Base-by-base conservation (phyloP, 2,329 filamentous ascomycete species). In the Paracoccidioides lutzii region DNA sequence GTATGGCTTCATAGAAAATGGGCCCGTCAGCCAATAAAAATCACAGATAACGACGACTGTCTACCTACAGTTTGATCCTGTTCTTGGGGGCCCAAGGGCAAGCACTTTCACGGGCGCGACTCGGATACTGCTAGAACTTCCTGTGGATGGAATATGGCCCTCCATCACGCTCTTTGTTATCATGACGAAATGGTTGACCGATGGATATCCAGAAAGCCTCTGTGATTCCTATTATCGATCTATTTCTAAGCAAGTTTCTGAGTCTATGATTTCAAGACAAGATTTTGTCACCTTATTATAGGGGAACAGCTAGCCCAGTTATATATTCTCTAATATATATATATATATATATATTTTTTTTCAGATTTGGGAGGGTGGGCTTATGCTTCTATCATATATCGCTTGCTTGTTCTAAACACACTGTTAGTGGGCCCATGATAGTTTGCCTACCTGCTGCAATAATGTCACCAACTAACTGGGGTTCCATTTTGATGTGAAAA, bases 1-100 rank as follows among this genome's bases (percentile, higher is more conserved):
- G 78, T 65, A 87, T 79, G 43, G 83, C 81, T 83, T 15, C 5
- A 8, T 14, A n/a, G 22, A 30, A 42, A 22, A 52, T 22, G 12
- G 6, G 12, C 41, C 22, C 9, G 22, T 52, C 37, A 52, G 49
- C 49, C 22, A 28, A 4, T 10, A 22, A 2, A 22, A 5, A 12
- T n/a, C 8, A 32, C 49, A 30, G 22, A 32, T 5, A 22, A 14
- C n/a, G 28, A 42, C 15, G 8, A 9, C 30, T 28, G 30, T n/a
- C 28, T 33, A 43, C 57, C 5, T 40, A 59, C 58, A 57, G 14
- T 38, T 43, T 43, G 49, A 55, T 37, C 55, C 55, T 38, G 55
- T 53, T 38, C 53, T 54, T 28, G 58, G 58, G 14, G 57, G 55
- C 2, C 58, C 58, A 43, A 54, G 48, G 43, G 53, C 55, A 4